Conservation (phyloP, 176 grass and related monocot species). For the Elymus sibiricus region DNA sequence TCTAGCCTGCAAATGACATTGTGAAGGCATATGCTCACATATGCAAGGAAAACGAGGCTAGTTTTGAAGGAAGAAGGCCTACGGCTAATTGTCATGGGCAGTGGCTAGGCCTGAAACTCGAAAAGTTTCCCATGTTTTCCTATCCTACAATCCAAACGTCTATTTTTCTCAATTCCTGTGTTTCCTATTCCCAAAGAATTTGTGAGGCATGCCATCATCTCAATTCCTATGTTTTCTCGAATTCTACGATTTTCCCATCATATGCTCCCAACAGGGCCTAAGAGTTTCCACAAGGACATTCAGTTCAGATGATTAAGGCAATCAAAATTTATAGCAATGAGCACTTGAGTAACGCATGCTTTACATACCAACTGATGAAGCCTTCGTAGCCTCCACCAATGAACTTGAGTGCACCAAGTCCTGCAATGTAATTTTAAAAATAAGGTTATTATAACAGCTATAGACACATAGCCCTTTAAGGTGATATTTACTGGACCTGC, state of each 20-base stretch:
- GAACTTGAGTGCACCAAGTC: conserved; percentile 23
- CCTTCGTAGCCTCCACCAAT: conserved; percentile 38
- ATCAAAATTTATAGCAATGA: neutral
- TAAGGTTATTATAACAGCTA: neutral
- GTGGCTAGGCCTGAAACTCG: neutral
- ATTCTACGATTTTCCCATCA: neutral
- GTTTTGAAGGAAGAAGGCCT: neutral
- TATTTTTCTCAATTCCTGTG: neutral
- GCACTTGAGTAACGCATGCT: neutral
- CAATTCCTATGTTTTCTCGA: neutral
- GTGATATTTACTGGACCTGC: no score
- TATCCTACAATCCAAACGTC: neutral
- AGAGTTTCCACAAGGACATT: neutral
- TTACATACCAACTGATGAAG: conserved; percentile 51
- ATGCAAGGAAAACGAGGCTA: neutral
- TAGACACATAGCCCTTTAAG: neutral
- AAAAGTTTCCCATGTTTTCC: neutral
- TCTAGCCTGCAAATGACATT: neutral
- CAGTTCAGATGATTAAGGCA: neutral
- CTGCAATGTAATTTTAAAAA: conserved; percentile 36
- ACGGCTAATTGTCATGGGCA: neutral
- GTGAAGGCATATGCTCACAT: neutral
- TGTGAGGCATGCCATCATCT: neutral
- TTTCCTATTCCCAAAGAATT: neutral
- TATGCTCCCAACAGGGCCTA: neutral